Evolutionary conservation across 2,329 filamentous ascomycete genomes (phyloP), one percentile per base, ranked within the genome.

Genomic region (Colletotrichum abscissum): DNA sequence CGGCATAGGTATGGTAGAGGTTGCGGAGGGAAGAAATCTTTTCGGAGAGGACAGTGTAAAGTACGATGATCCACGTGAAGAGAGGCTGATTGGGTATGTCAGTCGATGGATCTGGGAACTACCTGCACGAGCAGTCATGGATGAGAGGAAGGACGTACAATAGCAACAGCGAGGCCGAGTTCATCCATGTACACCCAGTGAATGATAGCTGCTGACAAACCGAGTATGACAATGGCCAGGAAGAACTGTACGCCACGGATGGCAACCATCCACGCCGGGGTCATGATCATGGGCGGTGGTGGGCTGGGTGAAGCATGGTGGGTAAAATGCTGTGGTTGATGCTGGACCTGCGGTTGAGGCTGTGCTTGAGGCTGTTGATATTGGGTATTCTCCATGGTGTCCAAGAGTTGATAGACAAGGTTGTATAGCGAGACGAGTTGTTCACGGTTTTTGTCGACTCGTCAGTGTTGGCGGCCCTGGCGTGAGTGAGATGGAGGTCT

Each of bases 61-160:
- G 75, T 38, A 86, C 78, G 55, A 83, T 78, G 38, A 87, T 63
- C 85, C 85, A 87, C 28, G 86, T 87, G 75, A 88, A 80, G 74
- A 88, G 65, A 19, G 81, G 78, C 86, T 88, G 46, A 19, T 35
- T 5, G 19, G 16, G 5, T 16, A 55, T 1, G 54, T 52, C 52
- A 11, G 26, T 24, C 6, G 12, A 35, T n/a, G 52, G 5, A 42
- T 42, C 14, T 42, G 1, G 38, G 5, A 7, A 42, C 16, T 19
- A 19, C 38, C 38, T 16, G 4, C 6, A 12, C 12, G 33, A 35
- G 11, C 16, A 1, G 33, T 33, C 12, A 38, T 22, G 6, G 19
- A 19, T 42, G 38, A 28, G 69, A 55, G 24, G 56, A 42, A n/a
- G 24, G 42, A 78, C 83, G 30, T 82, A 86, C 85, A 63, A 82